phyloP scores from a whole-genome alignment of 1,284 basidiomycete species.

The Fomitopsis palustris region DNA sequence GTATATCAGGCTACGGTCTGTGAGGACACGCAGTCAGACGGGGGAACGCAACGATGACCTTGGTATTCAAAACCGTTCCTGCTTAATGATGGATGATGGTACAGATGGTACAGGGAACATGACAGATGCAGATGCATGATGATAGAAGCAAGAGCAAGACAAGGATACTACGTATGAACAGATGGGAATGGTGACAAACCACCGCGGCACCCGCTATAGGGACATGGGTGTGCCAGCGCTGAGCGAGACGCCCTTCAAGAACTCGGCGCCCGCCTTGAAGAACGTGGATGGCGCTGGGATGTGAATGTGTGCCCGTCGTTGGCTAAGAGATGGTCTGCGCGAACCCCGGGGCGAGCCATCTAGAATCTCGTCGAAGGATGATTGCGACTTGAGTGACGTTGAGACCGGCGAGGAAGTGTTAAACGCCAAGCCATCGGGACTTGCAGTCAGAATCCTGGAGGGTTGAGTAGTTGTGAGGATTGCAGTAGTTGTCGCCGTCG shows the following conservation, averaged over 20 bases:
- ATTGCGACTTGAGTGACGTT: not conserved
- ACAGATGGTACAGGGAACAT: not conserved
- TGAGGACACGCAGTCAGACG: not conserved
- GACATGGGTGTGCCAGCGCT: conserved; percentile 7
- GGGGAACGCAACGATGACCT: not conserved
- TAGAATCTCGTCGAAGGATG: not conserved
- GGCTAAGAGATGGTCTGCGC: not conserved
- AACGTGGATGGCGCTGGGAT: conserved; percentile 5
- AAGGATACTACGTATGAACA: not conserved
- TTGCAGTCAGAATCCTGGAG: not conserved
- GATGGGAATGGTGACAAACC: not conserved
- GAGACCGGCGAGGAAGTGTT: not conserved
- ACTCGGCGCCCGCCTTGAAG: conserved; percentile 32
- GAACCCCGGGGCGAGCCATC: not conserved
- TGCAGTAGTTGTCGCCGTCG: too few relatives aligned
- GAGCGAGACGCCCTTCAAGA: conserved; percentile 40
- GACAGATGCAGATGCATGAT: not conserved
- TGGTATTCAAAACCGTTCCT: not conserved
- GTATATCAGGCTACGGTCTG: not conserved
- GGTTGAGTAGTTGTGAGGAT: too few relatives aligned
- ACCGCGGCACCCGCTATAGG: not conserved
- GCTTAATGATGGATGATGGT: not conserved
- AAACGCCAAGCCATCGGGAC: not conserved
- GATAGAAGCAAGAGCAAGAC: not conserved
- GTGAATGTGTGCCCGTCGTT: not conserved